These are phyloP conservation scores for Chrysoporthe deuterocubensis DNA, from an alignment of 2,329 filamentous ascomycete genomes.

Conservation along the genomic window DNA sequence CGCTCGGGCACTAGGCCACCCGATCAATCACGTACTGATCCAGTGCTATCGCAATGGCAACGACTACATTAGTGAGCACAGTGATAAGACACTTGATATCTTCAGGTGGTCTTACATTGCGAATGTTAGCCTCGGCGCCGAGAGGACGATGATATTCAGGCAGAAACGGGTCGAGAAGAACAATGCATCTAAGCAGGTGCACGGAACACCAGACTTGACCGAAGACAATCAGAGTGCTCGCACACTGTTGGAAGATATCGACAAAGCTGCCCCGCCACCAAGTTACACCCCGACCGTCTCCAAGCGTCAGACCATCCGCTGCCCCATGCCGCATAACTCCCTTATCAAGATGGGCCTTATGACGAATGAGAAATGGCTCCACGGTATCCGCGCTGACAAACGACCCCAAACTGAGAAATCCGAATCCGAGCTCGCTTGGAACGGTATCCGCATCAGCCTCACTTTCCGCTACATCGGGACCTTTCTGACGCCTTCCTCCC, in stretches of 20 bases:
- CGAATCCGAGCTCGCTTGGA: slow-evolving; percentile 70
- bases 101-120: slow-evolving; percentile 80
- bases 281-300: not conserved
- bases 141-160: slow-evolving; percentile 86
- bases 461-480: slow-evolving; percentile 92
- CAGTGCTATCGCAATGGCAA: slow-evolving; percentile 88
- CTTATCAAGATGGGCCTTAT: slow-evolving; percentile 79
- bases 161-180: slow-evolving; percentile 69
- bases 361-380: slow-evolving; percentile 87
- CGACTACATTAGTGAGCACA: slow-evolving; percentile 95
- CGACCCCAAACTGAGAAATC: slow-evolving; percentile 70
- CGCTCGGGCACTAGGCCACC: slow-evolving; percentile 75
- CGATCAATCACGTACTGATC: slow-evolving; percentile 88
- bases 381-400: slow-evolving; percentile 90
- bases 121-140: slow-evolving; percentile 91
- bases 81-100: slow-evolving; percentile 95
- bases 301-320: slow-evolving; percentile 65
- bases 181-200: slow-evolving; percentile 22
- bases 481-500: slow-evolving; percentile 56
- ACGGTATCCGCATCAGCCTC: slow-evolving; percentile 81
- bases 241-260: not conserved
- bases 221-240: not conserved
- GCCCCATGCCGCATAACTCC: slow-evolving; percentile 84
- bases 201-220: not conserved
- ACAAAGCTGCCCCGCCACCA: not conserved